Evolutionary conservation across 2,329 filamentous ascomycete genomes (phyloP).

Genomic region (Penicillium sp.): DNA sequence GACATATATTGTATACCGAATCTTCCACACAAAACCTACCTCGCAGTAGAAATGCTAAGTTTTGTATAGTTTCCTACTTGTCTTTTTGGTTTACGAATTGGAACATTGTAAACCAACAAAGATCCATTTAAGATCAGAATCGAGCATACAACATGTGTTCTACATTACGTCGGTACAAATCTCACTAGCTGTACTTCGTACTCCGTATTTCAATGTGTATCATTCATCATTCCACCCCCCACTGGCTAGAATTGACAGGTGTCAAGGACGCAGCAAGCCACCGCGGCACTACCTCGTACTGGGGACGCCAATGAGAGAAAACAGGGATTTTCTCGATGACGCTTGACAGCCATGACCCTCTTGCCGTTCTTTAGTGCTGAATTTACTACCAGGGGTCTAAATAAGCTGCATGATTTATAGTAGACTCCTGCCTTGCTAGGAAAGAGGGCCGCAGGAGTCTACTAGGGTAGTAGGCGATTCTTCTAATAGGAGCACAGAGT

Average conservation of each 20-base stretch:
- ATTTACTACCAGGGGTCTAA: neutral
- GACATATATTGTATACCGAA: too few relatives aligned
- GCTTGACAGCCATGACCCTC: neutral
- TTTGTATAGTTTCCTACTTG: too few relatives aligned
- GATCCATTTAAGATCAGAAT: too few relatives aligned
- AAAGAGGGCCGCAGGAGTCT: neutral
- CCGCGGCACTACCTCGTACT: neutral
- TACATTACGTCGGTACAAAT: too few relatives aligned
- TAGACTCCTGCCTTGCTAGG: neutral
- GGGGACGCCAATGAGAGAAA: neutral
- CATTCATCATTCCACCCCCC: neutral
- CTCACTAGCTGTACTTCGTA: too few relatives aligned
- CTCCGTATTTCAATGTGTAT: neutral
- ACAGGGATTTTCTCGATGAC: neutral
- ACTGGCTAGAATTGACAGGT: constrained; percentile 8
- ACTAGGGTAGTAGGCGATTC: neutral
- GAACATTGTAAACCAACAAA: too few relatives aligned
- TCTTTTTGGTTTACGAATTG: too few relatives aligned
- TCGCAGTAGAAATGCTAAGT: too few relatives aligned
- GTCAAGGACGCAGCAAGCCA: constrained; percentile 2
- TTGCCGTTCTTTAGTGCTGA: neutral
- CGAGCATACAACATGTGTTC: too few relatives aligned
- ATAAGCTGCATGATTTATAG: neutral
- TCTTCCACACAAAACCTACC: too few relatives aligned
- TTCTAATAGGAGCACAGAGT: neutral